phyloP scores from a whole-genome alignment of 768 basidiomycete species.

The Trametes villosa region DNA sequence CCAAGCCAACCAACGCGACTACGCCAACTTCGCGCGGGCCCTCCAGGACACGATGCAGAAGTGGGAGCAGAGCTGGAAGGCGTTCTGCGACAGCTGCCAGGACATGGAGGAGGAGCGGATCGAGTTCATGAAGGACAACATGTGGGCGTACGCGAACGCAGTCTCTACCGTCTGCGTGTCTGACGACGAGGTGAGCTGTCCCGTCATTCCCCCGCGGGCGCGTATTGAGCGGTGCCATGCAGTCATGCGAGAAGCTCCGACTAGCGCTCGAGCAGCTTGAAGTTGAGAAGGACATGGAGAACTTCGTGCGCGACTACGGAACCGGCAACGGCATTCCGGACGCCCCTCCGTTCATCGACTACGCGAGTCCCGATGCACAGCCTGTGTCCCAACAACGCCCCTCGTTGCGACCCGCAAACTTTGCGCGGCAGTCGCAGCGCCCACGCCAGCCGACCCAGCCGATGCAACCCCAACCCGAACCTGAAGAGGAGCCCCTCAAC shows the following conservation, averaged over 20 bases:
- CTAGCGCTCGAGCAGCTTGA: slow-evolving; percentile 89
- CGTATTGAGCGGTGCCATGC: slow-evolving; percentile 3
- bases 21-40: slow-evolving; percentile 81
- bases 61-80: slow-evolving; percentile 95
- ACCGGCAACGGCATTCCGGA: slow-evolving; percentile 90
- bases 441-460: slow-evolving; percentile 32
- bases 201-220: neutral
- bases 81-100: slow-evolving; percentile 92
- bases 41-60: slow-evolving; percentile 77
- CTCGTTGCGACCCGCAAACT: slow-evolving; percentile 61
- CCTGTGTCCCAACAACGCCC: slow-evolving; percentile 61
- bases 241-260: slow-evolving; percentile 93
- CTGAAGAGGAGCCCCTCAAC: slow-evolving; percentile 51
- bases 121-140: slow-evolving; percentile 91
- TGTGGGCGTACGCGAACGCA: slow-evolving; percentile 96
- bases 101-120: slow-evolving; percentile 95
- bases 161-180: slow-evolving; percentile 95
- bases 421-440: slow-evolving; percentile 48
- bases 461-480: slow-evolving; percentile 45
- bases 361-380: slow-evolving; percentile 66
- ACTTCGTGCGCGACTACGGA: slow-evolving; percentile 86
- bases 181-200: slow-evolving; percentile 82
- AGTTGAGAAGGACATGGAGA: slow-evolving; percentile 84
- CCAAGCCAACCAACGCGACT: slow-evolving; percentile 89
- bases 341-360: slow-evolving; percentile 85